These are phyloP conservation scores for Boletus subparvulus DNA, from an alignment of 768 basidiomycete genomes.

Conservation along the genomic window DNA sequence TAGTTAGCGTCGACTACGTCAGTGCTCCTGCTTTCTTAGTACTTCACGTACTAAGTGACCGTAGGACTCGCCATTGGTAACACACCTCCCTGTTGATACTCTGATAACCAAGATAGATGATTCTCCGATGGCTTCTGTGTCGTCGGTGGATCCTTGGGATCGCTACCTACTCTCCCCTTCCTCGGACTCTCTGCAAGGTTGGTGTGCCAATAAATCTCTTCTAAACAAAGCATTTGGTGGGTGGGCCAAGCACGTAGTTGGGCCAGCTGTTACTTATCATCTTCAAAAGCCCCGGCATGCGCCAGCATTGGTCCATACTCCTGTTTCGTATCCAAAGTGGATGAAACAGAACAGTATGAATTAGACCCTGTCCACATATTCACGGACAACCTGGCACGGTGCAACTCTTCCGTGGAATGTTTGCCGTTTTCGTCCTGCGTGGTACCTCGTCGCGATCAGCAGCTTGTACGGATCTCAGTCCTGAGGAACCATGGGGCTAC, in stretches of 20 bases:
- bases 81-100: conserved; percentile 54
- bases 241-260: neutral
- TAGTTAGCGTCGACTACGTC: conserved; percentile 55
- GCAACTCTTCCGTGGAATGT: conserved; percentile 40
- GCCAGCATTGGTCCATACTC: conserved; percentile 16
- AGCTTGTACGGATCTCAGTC: conserved; percentile 58
- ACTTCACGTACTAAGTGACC: conserved; percentile 4
- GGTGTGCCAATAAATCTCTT: conserved; percentile 53
- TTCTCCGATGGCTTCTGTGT: conserved; percentile 36
- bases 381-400: conserved; percentile 37
- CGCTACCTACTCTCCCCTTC: conserved; percentile 38
- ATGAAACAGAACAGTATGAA: conserved; percentile 41
- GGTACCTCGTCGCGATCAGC: conserved; percentile 46
- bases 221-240: conserved; percentile 26
- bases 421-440: conserved; percentile 48
- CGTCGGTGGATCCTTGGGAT: conserved; percentile 44
- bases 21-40: conserved; percentile 22
- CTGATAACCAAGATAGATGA: conserved; percentile 71
- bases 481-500: conserved; percentile 2
- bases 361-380: conserved; percentile 59
- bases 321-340: conserved; percentile 45
- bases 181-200: conserved; percentile 41
- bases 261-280: neutral
- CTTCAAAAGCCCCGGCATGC: conserved; percentile 11
- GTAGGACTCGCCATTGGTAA: conserved; percentile 62